Percentiles rank a stretch among this genome's conserved stretches.
Evolutionary conservation across 768 basidiomycete species (phyloP).

Genomic region (Candolleomyces aberdarensis): DNA sequence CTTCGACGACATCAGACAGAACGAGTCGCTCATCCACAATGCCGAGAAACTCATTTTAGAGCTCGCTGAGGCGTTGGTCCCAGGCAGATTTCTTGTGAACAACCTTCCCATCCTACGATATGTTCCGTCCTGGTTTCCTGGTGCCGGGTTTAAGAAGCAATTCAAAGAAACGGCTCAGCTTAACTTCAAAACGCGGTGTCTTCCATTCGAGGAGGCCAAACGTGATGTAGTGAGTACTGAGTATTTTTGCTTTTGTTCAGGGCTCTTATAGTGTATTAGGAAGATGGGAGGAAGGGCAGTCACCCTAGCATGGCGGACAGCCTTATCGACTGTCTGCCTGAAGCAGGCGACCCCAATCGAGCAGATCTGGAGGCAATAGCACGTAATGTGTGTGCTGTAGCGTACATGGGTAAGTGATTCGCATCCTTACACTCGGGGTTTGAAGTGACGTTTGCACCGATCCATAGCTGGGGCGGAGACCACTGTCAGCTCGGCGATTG

Average conservation of each 20-base stretch:
- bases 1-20: conserved; percentile 22
- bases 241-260: not conserved
- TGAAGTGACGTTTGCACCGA: too few relatives aligned
- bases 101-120: conserved; percentile 24
- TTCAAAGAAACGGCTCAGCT: conserved; percentile 16
- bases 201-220: conserved; percentile 18
- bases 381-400: not conserved
- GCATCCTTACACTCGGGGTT: not conserved
- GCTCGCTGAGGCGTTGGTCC: conserved; percentile 20
- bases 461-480: too few relatives aligned
- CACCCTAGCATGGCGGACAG: conserved; percentile 1
- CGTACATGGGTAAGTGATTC: conserved; percentile 3
- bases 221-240: conserved; percentile 12
- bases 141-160: conserved; percentile 31
- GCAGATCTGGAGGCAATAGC: not conserved
- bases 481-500: conserved; percentile 11
- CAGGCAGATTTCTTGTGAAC: conserved; percentile 24
- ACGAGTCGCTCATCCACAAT: conserved; percentile 35
- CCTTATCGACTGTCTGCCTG: not conserved
- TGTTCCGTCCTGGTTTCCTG: conserved; percentile 39
- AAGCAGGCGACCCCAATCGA: not conserved
- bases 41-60: conserved; percentile 27
- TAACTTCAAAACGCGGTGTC: conserved; percentile 15
- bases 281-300: not conserved
- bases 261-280: not conserved